Conservation (phyloP, 441 rosid species). For the Manihot esculenta region DNA sequence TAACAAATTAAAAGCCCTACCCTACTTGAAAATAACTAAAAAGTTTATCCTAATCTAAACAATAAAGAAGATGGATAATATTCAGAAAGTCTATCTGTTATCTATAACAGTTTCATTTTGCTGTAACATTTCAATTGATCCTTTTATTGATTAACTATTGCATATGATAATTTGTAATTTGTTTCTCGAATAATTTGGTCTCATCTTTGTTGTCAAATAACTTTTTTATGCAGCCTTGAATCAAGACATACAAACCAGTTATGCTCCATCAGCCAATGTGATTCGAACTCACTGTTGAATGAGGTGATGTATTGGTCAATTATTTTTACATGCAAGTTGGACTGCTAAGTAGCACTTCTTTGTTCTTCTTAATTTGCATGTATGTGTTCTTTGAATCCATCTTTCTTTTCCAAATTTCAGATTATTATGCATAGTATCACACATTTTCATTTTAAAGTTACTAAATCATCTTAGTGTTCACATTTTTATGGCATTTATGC, state of each 20-base stretch:
- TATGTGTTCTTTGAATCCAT: neutral
- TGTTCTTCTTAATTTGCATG: neutral
- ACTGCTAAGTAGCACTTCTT: neutral
- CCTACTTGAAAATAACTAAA: too few species aligned
- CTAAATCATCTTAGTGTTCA: neutral
- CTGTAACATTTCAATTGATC: neutral
- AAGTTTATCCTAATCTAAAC: too few species aligned
- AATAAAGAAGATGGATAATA: too few species aligned
- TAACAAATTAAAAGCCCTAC: too few species aligned
- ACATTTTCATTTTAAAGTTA: neutral
- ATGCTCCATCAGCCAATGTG: constrained; percentile 95
- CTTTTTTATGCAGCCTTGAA: constrained; percentile 64
- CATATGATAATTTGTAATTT: neutral
- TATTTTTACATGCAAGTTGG: neutral
- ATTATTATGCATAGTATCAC: neutral
- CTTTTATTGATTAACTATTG: neutral
- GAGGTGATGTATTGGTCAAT: constrained; percentile 48
- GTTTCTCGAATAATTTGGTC: constrained; percentile 18
- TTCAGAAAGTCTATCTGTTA: too few species aligned
- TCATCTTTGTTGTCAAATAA: constrained; percentile 29
- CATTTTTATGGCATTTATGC: neutral
- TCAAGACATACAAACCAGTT: constrained; percentile 83
- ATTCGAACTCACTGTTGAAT: constrained; percentile 77
- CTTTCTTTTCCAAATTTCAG: neutral
- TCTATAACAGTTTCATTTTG: neutral